Percentiles rank a stretch among this genome's conserved stretches.
phyloP scores from a whole-genome alignment of 805 yeast genomes.

The Wickerhamiella parazyma region DNA sequence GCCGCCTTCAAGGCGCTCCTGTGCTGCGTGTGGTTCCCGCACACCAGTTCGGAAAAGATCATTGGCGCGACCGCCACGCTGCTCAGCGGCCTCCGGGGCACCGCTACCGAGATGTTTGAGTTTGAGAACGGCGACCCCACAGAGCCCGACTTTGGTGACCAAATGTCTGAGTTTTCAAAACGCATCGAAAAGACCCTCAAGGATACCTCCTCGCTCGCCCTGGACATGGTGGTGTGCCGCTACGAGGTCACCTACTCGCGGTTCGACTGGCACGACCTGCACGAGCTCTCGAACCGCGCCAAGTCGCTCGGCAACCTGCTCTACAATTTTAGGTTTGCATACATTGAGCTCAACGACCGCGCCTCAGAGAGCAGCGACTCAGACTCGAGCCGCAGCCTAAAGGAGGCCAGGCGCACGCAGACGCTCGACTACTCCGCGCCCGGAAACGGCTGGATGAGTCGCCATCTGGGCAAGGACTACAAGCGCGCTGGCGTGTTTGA shows the following conservation, averaged over 20 bases:
- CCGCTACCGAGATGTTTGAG: constrained; percentile 1
- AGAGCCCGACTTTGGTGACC: constrained; percentile 1
- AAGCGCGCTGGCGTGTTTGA: constrained; percentile 1
- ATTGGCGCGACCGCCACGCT: not conserved
- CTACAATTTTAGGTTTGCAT: constrained; percentile 5
- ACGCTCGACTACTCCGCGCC: not conserved
- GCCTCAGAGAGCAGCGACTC: not conserved
- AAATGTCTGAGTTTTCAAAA: not conserved
- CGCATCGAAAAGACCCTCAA: not conserved
- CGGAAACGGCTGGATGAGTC: not conserved
- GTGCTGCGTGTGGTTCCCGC: constrained; percentile 10
- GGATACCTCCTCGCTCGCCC: not conserved
- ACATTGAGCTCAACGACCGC: constrained; percentile 4
- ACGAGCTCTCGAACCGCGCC: constrained; percentile 4
- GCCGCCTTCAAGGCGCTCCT: constrained; percentile 14
- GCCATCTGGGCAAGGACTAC: not conserved
- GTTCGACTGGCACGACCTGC: constrained; percentile 8
- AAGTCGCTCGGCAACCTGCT: constrained; percentile 2
- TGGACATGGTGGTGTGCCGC: constrained; percentile 3
- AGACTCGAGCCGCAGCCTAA: not conserved
- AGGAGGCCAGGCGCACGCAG: not conserved
- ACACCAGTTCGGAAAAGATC: constrained; percentile 4
- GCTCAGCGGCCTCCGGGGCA: not conserved
- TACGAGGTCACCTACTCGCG: constrained; percentile 8
- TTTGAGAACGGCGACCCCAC: constrained; percentile 14